Base-by-base conservation (phyloP, 129 eudicot species). In the Artemisia tridentata region DNA sequence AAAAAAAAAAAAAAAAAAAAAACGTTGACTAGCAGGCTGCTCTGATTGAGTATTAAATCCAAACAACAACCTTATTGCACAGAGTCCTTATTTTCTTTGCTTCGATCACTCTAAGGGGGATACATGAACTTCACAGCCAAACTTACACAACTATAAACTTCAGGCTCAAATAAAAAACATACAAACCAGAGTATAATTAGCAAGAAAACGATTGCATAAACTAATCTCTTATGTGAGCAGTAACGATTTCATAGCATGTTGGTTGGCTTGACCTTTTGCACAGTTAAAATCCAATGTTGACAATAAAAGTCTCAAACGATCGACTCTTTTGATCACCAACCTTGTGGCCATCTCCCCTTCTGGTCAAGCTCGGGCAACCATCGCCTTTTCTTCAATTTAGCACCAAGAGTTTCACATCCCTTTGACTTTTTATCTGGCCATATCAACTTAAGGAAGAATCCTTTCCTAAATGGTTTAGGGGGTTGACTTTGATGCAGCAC, bases 311-410 rank as follows among this genome's bases (percentile, higher is more conserved):
- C n/a, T 47, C 10, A 18, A 48, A 48, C 46, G 17, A 51, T 69
- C n/a, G 23, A 63, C 73, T 77, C 12, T 53, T 57, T 18, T 21
- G 15, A 83, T 52, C 85, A 85, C 91, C 96, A 88, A 34, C 96
- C 96, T 67, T 85, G 85, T 13, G 95, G 95, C 95, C 95, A 88
- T 77, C 85, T 83, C 21, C 78, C 73, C 65, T 76, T 76, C 14
- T 43, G 74, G 48, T 88, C 74, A 63, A 73, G 71, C 50, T 61
- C 68, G 0, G 78, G 83, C 6, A 88, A 63, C 86, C 83, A 78
- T 79, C 79, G 67, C 57, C 67, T 76, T 55, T 51, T 85, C 79
- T 81, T 81, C 11, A 47, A 0, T 11, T 18, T 63, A 6, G 55
- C 63, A 23, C 88, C 86, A 23, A 80, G 62, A 14, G 63, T 49